These are phyloP conservation scores for Turritis glabra DNA, from an alignment of 345 rosid genomes.

Conservation along the genomic window DNA sequence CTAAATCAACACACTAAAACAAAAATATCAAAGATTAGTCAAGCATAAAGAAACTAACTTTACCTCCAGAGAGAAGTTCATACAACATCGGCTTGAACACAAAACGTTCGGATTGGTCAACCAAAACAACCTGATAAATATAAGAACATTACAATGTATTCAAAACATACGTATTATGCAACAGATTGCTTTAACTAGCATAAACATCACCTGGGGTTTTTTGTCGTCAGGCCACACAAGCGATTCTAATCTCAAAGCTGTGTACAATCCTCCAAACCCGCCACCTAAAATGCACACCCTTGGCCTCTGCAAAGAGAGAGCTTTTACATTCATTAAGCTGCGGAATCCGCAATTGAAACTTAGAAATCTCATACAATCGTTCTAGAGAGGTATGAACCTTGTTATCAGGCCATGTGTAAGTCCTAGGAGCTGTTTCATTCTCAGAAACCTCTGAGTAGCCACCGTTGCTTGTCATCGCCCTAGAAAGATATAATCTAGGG, in stretches of 20 bases:
- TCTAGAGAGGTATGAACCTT: conserved; percentile 28
- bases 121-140: conserved; percentile 70
- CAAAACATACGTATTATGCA: neutral
- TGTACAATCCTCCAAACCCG: conserved; percentile 83
- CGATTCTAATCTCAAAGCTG: conserved; percentile 91
- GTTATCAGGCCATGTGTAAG: conserved; percentile 43
- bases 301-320: conserved; percentile 32
- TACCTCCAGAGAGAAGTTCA: conserved; percentile 90
- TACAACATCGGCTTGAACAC: conserved; percentile 96
- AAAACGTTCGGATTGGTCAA: conserved; percentile 91
- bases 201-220: conserved; percentile 41
- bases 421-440: conserved; percentile 31
- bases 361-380: neutral
- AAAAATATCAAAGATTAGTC: conserved; percentile 6
- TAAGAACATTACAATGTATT: neutral
- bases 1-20: conserved; percentile 10
- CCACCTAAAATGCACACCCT: conserved; percentile 42
- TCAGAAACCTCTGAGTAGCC: conserved; percentile 29
- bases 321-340: neutral
- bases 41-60: conserved; percentile 18
- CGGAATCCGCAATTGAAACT: neutral
- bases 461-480: conserved; percentile 23
- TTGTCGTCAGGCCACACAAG: conserved; percentile 86
- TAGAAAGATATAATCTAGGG: conserved; percentile 15
- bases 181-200: neutral